A percentile compares a stretch with the other conserved stretches of the same genome.
These are phyloP conservation scores for Mesembryanthemum crystallinum DNA, from an alignment of 148 eudicot species.

Conservation along the genomic window DNA sequence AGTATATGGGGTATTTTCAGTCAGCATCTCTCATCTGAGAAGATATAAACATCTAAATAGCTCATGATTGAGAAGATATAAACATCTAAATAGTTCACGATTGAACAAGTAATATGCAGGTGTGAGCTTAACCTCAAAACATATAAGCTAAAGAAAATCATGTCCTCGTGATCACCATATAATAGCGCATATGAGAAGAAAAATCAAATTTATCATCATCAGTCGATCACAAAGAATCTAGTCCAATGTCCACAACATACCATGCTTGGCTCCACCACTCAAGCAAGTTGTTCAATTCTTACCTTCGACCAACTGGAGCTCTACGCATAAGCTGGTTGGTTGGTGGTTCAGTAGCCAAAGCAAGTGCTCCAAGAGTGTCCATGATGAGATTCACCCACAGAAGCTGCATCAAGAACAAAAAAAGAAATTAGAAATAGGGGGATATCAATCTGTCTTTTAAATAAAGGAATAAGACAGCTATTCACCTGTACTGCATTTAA, in stretches of 20 bases:
- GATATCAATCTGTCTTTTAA: not conserved
- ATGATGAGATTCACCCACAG: constrained; percentile 95
- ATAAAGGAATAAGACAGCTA: constrained; percentile 3
- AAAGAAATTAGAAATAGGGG: not conserved
- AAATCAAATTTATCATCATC: not conserved
- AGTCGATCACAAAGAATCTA: not conserved
- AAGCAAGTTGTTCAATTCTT: constrained; percentile 14
- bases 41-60: too few relatives aligned
- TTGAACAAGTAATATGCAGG: too few relatives aligned
- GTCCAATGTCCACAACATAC: not conserved
- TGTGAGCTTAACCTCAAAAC: too few relatives aligned
- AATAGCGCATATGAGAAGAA: not conserved
- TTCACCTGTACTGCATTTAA: constrained; percentile 81
- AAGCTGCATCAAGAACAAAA: constrained; percentile 50
- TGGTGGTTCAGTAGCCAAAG: constrained; percentile 94
- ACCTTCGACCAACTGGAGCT: constrained; percentile 94
- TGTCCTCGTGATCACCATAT: not conserved
- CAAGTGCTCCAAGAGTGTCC: constrained; percentile 97
- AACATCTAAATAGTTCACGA: too few relatives aligned
- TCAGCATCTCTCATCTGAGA: too few relatives aligned
- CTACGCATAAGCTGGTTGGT: constrained; percentile 86
- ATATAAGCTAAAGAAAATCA: too few relatives aligned
- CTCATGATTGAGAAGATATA: too few relatives aligned
- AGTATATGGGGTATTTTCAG: too few relatives aligned
- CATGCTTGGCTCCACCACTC: not conserved